A percentile compares a stretch with the other conserved stretches of the same genome.
phyloP scores from a whole-genome alignment of 2,329 filamentous ascomycete species.

The Sporothrix curviconia region DNA sequence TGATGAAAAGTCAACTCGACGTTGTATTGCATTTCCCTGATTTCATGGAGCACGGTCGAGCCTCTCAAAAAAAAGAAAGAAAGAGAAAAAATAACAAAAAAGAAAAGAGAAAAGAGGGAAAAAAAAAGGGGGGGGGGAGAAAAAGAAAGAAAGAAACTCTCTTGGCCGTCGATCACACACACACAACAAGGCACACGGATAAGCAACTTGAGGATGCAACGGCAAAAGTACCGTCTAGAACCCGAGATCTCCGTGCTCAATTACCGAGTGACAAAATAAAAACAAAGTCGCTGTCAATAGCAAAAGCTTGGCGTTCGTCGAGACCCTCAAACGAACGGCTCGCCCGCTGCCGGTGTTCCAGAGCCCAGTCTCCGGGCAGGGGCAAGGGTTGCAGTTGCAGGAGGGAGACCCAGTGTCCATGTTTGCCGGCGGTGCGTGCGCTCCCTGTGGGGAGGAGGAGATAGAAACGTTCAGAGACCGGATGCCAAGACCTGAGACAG shows the following conservation, averaged over 20 bases:
- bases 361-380: neutral
- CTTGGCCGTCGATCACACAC: conserved; percentile 3
- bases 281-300: neutral
- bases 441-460: neutral
- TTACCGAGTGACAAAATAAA: neutral
- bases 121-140: neutral
- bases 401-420: neutral
- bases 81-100: neutral
- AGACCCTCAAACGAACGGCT: neutral
- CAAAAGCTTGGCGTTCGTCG: neutral
- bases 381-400: neutral
- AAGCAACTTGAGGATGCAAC: neutral
- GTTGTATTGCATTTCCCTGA: no score
- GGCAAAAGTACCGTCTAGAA: neutral
- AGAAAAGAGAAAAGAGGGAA: neutral
- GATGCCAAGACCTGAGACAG: conserved; percentile 15
- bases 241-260: no score
- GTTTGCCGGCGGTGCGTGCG: no score
- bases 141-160: neutral
- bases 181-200: neutral
- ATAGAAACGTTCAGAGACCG: conserved; percentile 1
- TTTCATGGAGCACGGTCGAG: no score
- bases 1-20: no score
- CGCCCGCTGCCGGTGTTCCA: conserved; percentile 11
- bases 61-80: neutral